A percentile compares a stretch with the other conserved stretches of the same genome.
Evolutionary conservation across 176 grass and related monocot genomes (phyloP).

Genomic region (Thinopyrum elongatum): DNA sequence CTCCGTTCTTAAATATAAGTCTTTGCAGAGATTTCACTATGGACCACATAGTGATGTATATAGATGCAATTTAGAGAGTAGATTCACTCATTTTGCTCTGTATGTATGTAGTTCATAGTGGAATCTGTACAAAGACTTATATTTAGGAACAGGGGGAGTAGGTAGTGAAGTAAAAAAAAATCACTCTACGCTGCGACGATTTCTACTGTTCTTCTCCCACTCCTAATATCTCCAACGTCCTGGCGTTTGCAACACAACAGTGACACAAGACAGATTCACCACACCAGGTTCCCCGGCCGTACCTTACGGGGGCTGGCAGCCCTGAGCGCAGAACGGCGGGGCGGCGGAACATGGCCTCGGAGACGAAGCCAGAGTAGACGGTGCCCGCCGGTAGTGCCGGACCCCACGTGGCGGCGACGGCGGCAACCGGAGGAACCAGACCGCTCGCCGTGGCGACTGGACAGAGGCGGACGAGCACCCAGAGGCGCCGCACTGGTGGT

Average conservation of each 20-base stretch:
- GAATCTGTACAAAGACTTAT: too few species aligned
- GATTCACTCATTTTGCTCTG: too few species aligned
- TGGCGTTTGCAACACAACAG: not conserved
- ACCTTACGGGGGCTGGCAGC: not conserved
- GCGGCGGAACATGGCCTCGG: not conserved
- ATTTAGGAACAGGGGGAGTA: too few species aligned
- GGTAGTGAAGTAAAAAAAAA: too few species aligned
- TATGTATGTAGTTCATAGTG: too few species aligned
- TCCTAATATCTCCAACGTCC: not conserved
- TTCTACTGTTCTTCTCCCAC: not conserved
- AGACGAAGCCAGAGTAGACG: not conserved
- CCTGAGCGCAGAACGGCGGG: not conserved
- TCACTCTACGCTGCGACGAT: too few species aligned
- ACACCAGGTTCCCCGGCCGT: not conserved
- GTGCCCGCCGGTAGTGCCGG: not conserved
- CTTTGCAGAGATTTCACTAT: too few species aligned
- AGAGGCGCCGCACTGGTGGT: not conserved
- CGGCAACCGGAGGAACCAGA: not conserved
- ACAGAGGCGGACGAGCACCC: not conserved
- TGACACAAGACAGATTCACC: not conserved
- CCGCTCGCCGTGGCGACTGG: not conserved
- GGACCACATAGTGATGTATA: too few species aligned
- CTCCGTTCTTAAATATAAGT: too few species aligned
- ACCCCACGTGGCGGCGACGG: not conserved
- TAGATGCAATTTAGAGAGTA: too few species aligned